Percentiles rank a stretch among this genome's conserved stretches.
These are phyloP conservation scores for Vigna nakashimae DNA, from an alignment of 306 rosid genomes.

Conservation along the genomic window DNA sequence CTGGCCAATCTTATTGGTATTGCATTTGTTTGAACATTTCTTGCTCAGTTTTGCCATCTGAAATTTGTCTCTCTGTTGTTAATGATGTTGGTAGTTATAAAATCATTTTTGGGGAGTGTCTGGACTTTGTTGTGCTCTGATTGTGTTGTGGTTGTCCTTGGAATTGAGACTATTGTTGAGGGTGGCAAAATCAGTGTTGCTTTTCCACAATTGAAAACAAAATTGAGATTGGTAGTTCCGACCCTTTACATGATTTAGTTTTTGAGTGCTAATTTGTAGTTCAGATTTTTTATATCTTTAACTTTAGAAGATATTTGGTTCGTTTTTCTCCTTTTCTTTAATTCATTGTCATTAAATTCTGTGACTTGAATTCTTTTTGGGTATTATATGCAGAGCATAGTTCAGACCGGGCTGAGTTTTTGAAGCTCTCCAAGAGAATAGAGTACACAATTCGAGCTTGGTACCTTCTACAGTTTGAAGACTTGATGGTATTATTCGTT, in stretches of 20 bases:
- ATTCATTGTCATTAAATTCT: background rate
- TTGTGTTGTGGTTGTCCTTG: slow-evolving; percentile 32
- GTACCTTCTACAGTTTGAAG: slow-evolving; percentile 97
- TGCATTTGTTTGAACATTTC: background rate
- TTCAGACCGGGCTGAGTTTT: slow-evolving; percentile 85
- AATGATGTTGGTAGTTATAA: background rate
- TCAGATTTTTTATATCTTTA: background rate
- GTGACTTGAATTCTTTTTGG: slow-evolving; percentile 35
- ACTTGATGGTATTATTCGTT: slow-evolving; percentile 77
- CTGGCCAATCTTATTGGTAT: slow-evolving; percentile 91
- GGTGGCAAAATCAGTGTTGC: background rate
- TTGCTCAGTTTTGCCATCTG: background rate
- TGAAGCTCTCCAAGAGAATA: slow-evolving; percentile 87
- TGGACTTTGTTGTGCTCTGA: slow-evolving; percentile 1
- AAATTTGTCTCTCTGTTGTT: background rate
- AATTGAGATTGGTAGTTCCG: slow-evolving; percentile 18
- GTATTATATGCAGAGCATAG: slow-evolving; percentile 64
- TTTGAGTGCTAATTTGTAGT: slow-evolving; percentile 10
- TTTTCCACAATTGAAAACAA: background rate
- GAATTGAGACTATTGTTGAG: slow-evolving; percentile 18
- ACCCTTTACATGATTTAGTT: slow-evolving; percentile 25
- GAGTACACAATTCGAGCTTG: slow-evolving; percentile 97
- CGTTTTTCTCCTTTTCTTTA: background rate
- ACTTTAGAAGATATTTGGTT: slow-evolving; percentile 21
- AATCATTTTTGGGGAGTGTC: slow-evolving; percentile 6